Base-by-base conservation (phyloP, 305 asterid species). In the Fraxinus xanthoxyloides region DNA sequence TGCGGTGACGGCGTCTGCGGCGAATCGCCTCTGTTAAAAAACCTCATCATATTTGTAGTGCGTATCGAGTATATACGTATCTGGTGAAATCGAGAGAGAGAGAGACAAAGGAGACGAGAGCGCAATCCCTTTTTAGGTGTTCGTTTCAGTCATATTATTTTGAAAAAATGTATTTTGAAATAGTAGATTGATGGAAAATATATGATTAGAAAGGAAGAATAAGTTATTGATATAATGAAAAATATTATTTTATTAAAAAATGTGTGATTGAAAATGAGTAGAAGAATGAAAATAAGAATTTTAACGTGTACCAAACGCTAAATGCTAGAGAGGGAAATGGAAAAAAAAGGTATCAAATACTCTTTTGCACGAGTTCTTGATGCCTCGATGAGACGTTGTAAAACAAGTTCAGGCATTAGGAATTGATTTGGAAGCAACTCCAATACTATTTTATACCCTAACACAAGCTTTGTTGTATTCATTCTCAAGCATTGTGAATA, bases 11-110 rank as follows among this genome's bases (percentile, higher is more conserved):
- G 73, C 85, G 90, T 17, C 56, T 78, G 89, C 65, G 91, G 92
- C 77, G 93, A 87, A 28, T 86, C 92, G 36, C 90, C 86, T 74
- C 91, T 76, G 67, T 87, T 30, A 79, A 88, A 92, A 34, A 94
- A 76, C 80, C 84, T 87, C 89, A 79, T 87, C 97, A 93, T 94
- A 43, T 73, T 82, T 61, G 46, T 28, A 54, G 69, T 34, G 7
- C 79, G 40, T 10, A 24, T 59, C 72, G 34, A 56, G 24, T 26
- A 12, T 4, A 15, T 12, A 24, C 19, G 7, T 21, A n/a, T 36
- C 6, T 23, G 3, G 56, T 35, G n/a, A 40, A 34, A 75, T 38
- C 21, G 67, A 76, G 21, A 26, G 79, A 24, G n/a, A 32, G 48
- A 72, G 77, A 19, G 77, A 7, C 5, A 3, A n/a, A 10, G 17